Base-by-base conservation (phyloP, 2,329 filamentous ascomycete genomes). In the Fusarium sp. region DNA sequence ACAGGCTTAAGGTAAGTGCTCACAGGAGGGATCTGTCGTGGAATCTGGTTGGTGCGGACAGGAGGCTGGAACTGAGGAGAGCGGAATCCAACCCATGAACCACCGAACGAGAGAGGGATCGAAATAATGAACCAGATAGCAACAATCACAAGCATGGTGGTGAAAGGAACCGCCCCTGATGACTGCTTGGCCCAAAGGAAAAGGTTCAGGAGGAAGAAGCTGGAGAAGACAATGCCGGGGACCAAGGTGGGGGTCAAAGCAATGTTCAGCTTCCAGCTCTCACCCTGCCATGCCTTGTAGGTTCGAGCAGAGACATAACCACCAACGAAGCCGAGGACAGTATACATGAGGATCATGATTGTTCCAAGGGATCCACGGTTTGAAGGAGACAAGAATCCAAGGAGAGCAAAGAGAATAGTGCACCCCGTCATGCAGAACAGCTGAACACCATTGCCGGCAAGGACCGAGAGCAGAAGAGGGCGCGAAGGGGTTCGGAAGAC, bases 41-140 rank as follows among this genome's bases (percentile, higher is more conserved):
- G 96, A 74, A 99, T 99, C 85, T 99, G 96, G 87, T 99, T 99
- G 59, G 94, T 98, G 78, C 94, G 93, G 30, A 97, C 95, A 0
- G 96, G 96, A 4, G 94, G 85, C 79, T 95, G 90, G 60, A 97
- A 87, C 18, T 89, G 87, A 47, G 85, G 81, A 74, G 92, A 90
- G 72, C 92, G 94, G 88, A 98, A 98, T 38, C 95, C 96, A 48
- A 98, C 82, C 95, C 95, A 99, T 50, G 94, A 97, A 60, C 96
- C 96, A 13, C 91, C 92, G 69, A 98, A 89, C 35, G 95, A 98
- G 48, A 98, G 88, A 12, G 96, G 96, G 6, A 98, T 93, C 42
- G 94, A 98, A 81, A 99, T 97, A 80, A 98, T 81, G 84, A 99
- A 99, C 96, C 96, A 99, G 80, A 99, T 98, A 73, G 89, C 88